Evolutionary conservation across 148 eudicot genomes (phyloP).

Genomic region (Spergularia bocconei): DNA sequence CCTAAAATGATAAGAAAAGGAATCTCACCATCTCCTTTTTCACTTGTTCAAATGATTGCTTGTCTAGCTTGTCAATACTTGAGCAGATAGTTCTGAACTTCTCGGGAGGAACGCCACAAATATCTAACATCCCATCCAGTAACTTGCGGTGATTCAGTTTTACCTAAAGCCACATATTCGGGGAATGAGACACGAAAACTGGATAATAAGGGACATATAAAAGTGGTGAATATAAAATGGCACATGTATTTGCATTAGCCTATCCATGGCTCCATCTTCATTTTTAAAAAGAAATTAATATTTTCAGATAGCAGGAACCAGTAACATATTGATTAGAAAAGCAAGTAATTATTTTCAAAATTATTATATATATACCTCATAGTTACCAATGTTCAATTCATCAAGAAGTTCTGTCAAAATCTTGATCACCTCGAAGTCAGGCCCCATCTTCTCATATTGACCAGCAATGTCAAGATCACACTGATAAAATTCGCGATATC

Average conservation of each 20-base stretch:
- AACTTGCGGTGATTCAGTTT: conserved; percentile 92
- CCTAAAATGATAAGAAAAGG: not conserved
- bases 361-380: conserved; percentile 58
- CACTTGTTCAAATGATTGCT: conserved; percentile 86
- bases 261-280: not conserved
- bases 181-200: not conserved
- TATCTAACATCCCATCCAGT: conserved; percentile 88
- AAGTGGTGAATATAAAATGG: not conserved
- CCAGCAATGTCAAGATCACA: conserved; percentile 98
- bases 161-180: conserved; percentile 45
- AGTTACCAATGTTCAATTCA: conserved; percentile 80
- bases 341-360: not conserved
- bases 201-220: not conserved
- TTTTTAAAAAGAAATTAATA: not conserved
- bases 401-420: conserved; percentile 88
- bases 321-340: not conserved
- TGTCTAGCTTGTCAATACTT: conserved; percentile 97
- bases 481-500: conserved; percentile 97
- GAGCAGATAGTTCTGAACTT: conserved; percentile 96
- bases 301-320: not conserved
- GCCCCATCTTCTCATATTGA: conserved; percentile 77
- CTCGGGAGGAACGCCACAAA: conserved; percentile 89
- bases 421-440: conserved; percentile 88
- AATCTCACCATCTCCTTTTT: conserved; percentile 77
- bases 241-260: conserved; percentile 1